Percentiles rank a stretch among this genome's conserved stretches.
Evolutionary conservation across 1,284 basidiomycete species (phyloP).

Genomic region (Moesziomyces antarcticus): DNA sequence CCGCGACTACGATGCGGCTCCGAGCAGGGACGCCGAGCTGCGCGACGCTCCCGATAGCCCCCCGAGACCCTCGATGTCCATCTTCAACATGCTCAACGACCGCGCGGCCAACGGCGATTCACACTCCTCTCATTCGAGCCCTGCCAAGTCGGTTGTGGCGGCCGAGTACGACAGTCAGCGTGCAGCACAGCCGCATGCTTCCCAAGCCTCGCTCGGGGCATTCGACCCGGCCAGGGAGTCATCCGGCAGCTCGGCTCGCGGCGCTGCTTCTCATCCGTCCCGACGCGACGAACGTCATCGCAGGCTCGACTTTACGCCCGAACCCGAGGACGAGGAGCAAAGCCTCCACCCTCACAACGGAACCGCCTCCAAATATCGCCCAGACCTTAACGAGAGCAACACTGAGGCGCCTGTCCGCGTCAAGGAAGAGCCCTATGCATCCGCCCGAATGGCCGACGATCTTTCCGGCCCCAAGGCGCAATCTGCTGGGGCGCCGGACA

Average conservation of each 20-base stretch:
- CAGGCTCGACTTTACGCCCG: slow-evolving; percentile 20
- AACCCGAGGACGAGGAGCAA: slow-evolving; percentile 24
- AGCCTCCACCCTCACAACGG: slow-evolving; percentile 1
- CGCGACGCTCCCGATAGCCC: slow-evolving; percentile 33
- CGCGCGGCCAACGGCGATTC: slow-evolving; percentile 29
- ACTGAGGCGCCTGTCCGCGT: slow-evolving; percentile 14
- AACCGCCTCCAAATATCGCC: background rate
- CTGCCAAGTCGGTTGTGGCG: slow-evolving; percentile 20
- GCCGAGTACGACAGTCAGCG: slow-evolving; percentile 9
- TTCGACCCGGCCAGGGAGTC: slow-evolving; percentile 37
- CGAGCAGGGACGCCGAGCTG: slow-evolving; percentile 20
- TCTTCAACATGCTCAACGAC: slow-evolving; percentile 55
- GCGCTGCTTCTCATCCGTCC: slow-evolving; percentile 2
- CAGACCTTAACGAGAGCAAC: background rate
- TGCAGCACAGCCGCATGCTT: slow-evolving; percentile 2
- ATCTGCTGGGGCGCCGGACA: too few relatives aligned
- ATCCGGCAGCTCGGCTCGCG: slow-evolving; percentile 2
- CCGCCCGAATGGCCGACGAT: slow-evolving; percentile 10
- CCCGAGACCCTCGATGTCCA: slow-evolving; percentile 48
- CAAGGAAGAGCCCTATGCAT: slow-evolving; percentile 21
- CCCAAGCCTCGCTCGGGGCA: slow-evolving; percentile 14
- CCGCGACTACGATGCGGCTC: slow-evolving; percentile 11
- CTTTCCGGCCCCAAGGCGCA: background rate
- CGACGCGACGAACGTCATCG: slow-evolving; percentile 16
- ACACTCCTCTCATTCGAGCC: slow-evolving; percentile 24